Percentiles rank a stretch among this genome's conserved stretches.
Evolutionary conservation across 2,329 filamentous ascomycete genomes (phyloP).

Genomic region (Colletotrichum tanaceti): DNA sequence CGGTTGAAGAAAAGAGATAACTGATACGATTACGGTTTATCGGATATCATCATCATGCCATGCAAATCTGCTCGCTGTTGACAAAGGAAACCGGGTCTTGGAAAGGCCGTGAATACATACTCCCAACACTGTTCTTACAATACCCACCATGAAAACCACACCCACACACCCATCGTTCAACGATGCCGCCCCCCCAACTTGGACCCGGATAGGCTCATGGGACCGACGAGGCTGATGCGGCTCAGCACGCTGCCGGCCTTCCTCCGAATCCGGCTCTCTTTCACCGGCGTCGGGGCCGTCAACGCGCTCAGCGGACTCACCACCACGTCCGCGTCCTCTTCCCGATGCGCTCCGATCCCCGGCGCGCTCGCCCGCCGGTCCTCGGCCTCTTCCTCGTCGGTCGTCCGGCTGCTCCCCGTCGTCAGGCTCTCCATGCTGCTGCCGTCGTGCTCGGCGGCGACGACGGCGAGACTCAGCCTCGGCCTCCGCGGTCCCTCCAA

Average conservation of each 20-base stretch:
- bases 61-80: slow-evolving; percentile 3
- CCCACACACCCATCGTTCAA: slow-evolving; percentile 1
- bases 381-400: slow-evolving; percentile 40
- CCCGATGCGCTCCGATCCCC: slow-evolving; percentile 43
- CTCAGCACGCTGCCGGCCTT: slow-evolving; percentile 39
- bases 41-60: slow-evolving; percentile 15
- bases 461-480: slow-evolving; percentile 14
- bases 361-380: slow-evolving; percentile 41
- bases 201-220: slow-evolving; percentile 15
- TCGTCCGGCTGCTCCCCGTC: slow-evolving; percentile 46
- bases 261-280: slow-evolving; percentile 25
- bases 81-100: background rate
- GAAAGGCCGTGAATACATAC: background rate
- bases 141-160: background rate
- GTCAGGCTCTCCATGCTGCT: slow-evolving; percentile 47
- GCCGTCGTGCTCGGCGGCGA: slow-evolving; percentile 30
- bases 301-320: slow-evolving; percentile 41
- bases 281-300: background rate
- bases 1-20: too few species aligned
- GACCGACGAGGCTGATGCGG: slow-evolving; percentile 35
- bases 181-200: slow-evolving; percentile 13
- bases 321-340: slow-evolving; percentile 39
- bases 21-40: slow-evolving; percentile 7
- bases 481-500: slow-evolving; percentile 21
- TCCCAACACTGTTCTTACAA: slow-evolving; percentile 3